Evolutionary conservation across 1,284 basidiomycete genomes (phyloP).

Genomic region (Amylostereum areolatum): DNA sequence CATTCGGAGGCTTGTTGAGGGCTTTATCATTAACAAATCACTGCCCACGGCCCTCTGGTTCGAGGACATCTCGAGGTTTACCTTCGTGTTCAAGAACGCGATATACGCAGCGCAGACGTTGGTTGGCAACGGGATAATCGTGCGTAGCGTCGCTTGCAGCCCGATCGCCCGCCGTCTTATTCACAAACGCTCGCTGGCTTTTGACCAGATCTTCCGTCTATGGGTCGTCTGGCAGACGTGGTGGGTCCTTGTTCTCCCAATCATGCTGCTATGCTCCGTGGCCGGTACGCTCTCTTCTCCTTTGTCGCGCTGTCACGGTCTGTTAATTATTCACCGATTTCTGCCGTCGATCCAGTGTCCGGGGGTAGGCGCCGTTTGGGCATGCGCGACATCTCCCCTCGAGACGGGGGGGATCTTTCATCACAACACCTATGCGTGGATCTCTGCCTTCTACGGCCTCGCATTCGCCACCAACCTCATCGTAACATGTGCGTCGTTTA

Average conservation of each 20-base stretch:
- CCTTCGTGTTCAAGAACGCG: constrained; percentile 22
- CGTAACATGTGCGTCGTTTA: constrained; percentile 20
- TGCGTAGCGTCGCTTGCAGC: constrained; percentile 10
- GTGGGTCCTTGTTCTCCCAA: constrained; percentile 17
- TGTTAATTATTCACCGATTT: not conserved
- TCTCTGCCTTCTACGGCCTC: constrained; percentile 23
- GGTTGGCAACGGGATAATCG: constrained; percentile 27
- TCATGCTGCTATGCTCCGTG: constrained; percentile 18
- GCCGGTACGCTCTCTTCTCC: constrained; percentile 10
- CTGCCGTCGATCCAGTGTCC: constrained; percentile 7
- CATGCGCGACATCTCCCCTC: constrained; percentile 5
- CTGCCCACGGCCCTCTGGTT: constrained; percentile 15
- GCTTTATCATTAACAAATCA: constrained; percentile 14
- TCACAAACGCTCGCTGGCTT: not conserved
- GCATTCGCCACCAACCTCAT: constrained; percentile 25
- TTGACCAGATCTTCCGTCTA: constrained; percentile 21
- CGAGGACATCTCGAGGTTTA: constrained; percentile 18
- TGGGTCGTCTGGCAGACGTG: constrained; percentile 21
- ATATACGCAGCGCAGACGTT: constrained; percentile 28
- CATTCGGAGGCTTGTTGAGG: constrained; percentile 15
- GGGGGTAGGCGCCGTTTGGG: constrained; percentile 10
- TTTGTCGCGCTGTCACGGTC: not conserved
- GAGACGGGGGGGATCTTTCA: constrained; percentile 15
- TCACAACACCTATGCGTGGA: constrained; percentile 19
- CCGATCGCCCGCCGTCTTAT: not conserved